These are phyloP conservation scores for Mycosphaerella arachidis DNA, from an alignment of 2,329 filamentous ascomycete species.

Conservation along the genomic window DNA sequence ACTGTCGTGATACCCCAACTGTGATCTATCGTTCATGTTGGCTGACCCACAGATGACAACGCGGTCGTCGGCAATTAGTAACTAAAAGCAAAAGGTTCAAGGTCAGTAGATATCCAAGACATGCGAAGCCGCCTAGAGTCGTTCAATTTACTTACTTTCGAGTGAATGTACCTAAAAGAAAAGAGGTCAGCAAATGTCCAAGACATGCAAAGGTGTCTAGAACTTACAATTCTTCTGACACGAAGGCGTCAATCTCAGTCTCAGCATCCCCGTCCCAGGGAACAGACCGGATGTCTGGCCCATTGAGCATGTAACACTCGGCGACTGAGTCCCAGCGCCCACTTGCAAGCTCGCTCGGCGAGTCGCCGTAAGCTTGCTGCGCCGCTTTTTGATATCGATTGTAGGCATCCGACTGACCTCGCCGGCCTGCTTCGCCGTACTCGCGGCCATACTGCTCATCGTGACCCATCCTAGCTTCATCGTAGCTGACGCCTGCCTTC, in stretches of 20 bases:
- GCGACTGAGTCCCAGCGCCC: constrained; percentile 71
- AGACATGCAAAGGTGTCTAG: constrained; percentile 21
- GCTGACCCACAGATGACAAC: constrained; percentile 76
- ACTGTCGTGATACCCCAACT: constrained; percentile 78
- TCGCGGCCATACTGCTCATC: constrained; percentile 33
- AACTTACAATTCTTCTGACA: constrained; percentile 60
- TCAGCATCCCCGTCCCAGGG: constrained; percentile 54
- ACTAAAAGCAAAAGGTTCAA: constrained; percentile 50
- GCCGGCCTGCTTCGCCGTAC: constrained; percentile 2
- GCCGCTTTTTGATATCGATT: constrained; percentile 70
- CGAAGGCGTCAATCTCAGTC: constrained; percentile 58
- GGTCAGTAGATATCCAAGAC: too few relatives aligned
- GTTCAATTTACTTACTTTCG: too few relatives aligned
- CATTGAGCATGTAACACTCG: constrained; percentile 77
- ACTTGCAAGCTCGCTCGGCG: constrained; percentile 38
- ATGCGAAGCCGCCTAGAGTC: too few relatives aligned
- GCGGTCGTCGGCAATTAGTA: constrained; percentile 76
- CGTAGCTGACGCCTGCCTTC: constrained; percentile 62
- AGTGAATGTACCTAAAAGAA: too few relatives aligned
- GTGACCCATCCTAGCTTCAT: constrained; percentile 60
- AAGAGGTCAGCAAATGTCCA: too few relatives aligned
- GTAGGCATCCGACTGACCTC: constrained; percentile 41
- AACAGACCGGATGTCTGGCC: constrained; percentile 62
- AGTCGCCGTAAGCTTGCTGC: constrained; percentile 45
- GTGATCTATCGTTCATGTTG: constrained; percentile 67